Base-by-base conservation (phyloP, 805 yeast species). In the Zygotorulaspora danielsina region DNA sequence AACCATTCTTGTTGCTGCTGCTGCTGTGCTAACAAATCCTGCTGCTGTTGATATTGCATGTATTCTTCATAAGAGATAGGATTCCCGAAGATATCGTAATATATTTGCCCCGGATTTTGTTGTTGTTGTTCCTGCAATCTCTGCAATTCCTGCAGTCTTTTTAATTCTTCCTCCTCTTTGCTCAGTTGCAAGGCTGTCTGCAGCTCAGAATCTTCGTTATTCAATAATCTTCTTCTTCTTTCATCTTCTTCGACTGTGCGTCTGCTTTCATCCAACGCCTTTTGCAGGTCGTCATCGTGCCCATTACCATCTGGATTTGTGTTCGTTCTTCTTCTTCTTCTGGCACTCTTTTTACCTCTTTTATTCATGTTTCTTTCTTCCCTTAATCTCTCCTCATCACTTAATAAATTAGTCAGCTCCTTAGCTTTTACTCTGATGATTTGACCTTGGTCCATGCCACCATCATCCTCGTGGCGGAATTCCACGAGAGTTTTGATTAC, bases 401-500 rank as follows among this genome's bases (percentile, higher is more conserved):
- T 71, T 54, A 89, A 66, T 42, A 89, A 65, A 8, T 81, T 65
- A 0, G 94, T 86, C 61, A 89, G 69, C 50, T 85, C 96, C 58
- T 83, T 84, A 2, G 97, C 96, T 65, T 88, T 85, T 32, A 85
- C 86, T 41, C 97, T 74, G 39, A 82, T 82, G 39, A 85, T 76
- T 6, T 84, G 83, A 12, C 97, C 97, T 53, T 85, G 93, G 63
- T 89, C 97, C 21, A 71, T 67, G 36, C 84, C 88, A 10, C 71
- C 59, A 36, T 84, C 89, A 57, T 89, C 96, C 31, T 73, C 71
- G 56, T 79, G 84, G 50, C 82, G 84, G 61, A 90, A 89, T 61
- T 89, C 97, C 40, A 96, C 76, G 52, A 89, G 70, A 0, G 97
- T 88, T 66, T 88, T 88, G 63, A 89, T 78, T 41, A 89, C 76